Conservation (phyloP, 2,329 filamentous ascomycete genomes). For the Cytospora leucostoma region DNA sequence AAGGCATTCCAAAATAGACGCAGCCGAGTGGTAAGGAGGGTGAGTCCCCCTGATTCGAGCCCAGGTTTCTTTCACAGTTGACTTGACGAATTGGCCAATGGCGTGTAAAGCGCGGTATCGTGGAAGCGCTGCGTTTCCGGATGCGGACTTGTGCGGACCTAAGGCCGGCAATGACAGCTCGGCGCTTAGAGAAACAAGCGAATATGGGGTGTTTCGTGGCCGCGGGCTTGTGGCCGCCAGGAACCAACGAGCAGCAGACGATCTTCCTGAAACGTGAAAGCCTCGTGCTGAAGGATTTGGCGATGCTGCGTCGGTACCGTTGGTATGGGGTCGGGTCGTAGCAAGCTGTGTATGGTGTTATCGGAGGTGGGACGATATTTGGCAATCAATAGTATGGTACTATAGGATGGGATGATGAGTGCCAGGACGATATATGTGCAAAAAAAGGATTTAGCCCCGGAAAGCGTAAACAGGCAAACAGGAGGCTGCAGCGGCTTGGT, state of each 20-base stretch:
- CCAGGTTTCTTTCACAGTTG: neutral
- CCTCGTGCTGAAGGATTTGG: constrained; percentile 20
- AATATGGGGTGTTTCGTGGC: constrained; percentile 23
- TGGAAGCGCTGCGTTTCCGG: constrained; percentile 25
- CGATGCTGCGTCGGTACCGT: neutral
- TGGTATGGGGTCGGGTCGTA: neutral
- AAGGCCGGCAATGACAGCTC: constrained; percentile 11
- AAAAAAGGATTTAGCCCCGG: constrained; percentile 4
- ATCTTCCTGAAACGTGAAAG: constrained; percentile 20
- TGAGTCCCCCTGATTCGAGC: neutral
- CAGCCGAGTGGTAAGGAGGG: constrained; percentile 10
- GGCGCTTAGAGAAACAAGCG: constrained; percentile 28
- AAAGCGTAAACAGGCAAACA: constrained; percentile 6
- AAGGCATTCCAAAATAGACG: constrained; percentile 21
- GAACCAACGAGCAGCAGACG: constrained; percentile 14
- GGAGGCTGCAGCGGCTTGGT: constrained; percentile 12
- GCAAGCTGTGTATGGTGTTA: constrained; percentile 4
- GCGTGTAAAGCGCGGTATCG: constrained; percentile 8
- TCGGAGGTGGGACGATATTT: neutral
- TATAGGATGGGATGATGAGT: constrained; percentile 11
- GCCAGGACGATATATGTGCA: neutral
- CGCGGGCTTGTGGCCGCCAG: constrained; percentile 4
- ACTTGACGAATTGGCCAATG: constrained; percentile 22
- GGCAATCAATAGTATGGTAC: too few relatives aligned
- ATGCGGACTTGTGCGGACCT: constrained; percentile 6